phyloP scores from a whole-genome alignment of 805 yeast genomes.

The Isabelozyma rhagii region DNA sequence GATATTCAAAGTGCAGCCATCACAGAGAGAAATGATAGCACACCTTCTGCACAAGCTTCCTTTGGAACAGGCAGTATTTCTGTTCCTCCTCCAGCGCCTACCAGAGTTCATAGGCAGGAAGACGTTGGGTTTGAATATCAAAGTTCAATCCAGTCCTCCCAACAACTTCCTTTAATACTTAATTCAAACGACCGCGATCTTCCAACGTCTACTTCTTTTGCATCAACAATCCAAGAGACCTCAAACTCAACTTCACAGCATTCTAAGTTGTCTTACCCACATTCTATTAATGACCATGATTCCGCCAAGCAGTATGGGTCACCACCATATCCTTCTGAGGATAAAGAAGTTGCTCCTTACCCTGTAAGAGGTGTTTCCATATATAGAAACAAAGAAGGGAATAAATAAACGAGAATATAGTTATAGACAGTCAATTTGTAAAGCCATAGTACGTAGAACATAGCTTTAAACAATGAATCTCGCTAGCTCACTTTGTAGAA shows the following conservation, averaged over 20 bases:
- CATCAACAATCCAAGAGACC: neutral
- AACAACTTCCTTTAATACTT: neutral
- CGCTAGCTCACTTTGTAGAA: too few species aligned
- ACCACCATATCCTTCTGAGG: neutral
- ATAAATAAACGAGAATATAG: too few species aligned
- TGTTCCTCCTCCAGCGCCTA: neutral
- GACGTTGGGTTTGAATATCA: neutral
- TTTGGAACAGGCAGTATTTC: neutral
- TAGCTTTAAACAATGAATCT: too few species aligned
- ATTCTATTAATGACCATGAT: neutral
- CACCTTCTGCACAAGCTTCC: neutral
- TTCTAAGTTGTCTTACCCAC: neutral
- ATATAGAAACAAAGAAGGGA: conserved; percentile 3
- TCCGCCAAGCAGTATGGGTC: neutral
- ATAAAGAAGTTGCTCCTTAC: conserved; percentile 17
- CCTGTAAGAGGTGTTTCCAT: conserved; percentile 31
- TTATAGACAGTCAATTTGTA: too few species aligned
- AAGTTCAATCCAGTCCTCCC: neutral
- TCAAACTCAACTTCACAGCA: neutral
- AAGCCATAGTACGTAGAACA: too few species aligned
- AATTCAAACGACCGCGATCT: neutral
- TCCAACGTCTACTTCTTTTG: neutral
- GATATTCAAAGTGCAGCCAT: neutral
- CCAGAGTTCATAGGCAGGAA: neutral
- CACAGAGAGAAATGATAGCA: neutral